These are phyloP conservation scores for Planoprotostelium fungivorum DNA, from an alignment of 78 protist species.

Conservation along the genomic window DNA sequence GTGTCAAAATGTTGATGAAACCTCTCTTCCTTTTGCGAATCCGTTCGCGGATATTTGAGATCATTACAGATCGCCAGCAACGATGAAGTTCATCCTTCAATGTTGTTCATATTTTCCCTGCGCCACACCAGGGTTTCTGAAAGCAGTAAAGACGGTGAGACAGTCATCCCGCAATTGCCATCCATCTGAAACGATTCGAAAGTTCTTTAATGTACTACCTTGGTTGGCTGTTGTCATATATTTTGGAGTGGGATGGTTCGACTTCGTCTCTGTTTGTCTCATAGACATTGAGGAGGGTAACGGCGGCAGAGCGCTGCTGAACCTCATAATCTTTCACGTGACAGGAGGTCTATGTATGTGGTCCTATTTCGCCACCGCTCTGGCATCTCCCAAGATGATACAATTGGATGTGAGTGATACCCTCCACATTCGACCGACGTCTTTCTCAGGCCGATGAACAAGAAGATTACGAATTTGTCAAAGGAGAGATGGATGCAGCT, in stretches of 20 bases:
- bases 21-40: no score
- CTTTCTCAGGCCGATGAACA: background rate
- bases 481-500: background rate
- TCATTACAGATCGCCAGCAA: no score
- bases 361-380: background rate
- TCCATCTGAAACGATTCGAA: background rate
- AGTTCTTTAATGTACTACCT: background rate
- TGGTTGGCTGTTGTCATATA: background rate
- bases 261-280: background rate
- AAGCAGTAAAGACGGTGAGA: background rate
- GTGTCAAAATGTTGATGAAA: no score
- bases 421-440: background rate
- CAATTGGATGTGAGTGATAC: background rate
- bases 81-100: no score
- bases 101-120: background rate
- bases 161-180: background rate
- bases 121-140: background rate
- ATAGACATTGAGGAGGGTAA: background rate
- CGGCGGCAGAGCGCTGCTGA: background rate
- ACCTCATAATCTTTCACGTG: background rate
- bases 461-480: background rate
- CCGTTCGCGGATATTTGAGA: no score
- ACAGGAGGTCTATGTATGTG: background rate
- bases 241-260: background rate
- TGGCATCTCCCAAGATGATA: background rate